Conservation (phyloP, 2,329 filamentous ascomycete genomes). For the Ceratocystis alfenasii region DNA sequence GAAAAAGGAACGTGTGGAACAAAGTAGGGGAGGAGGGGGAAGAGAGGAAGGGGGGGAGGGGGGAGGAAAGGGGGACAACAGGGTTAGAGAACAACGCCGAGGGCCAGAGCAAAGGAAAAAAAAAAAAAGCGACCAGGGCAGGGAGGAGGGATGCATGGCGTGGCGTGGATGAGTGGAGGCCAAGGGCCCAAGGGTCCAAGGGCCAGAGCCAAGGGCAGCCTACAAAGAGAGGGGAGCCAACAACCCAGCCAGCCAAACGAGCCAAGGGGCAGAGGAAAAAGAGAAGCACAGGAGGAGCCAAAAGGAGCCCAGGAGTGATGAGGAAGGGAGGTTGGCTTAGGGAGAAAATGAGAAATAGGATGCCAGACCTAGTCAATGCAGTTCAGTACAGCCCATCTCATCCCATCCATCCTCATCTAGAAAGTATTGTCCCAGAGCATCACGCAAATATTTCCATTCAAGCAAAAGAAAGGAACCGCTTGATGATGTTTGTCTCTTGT, state of each 20-base stretch:
- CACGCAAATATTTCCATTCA: neutral
- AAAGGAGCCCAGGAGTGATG: neutral
- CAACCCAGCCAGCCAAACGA: constrained; percentile 5
- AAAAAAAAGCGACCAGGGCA: constrained; percentile 12
- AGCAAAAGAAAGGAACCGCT: too few species aligned
- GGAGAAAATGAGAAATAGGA: constrained; percentile 20
- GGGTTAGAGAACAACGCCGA: neutral
- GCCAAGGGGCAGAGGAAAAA: constrained; percentile 9
- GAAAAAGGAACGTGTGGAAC: too few species aligned
- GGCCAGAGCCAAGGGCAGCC: constrained; percentile 8
- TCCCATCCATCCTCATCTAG: neutral
- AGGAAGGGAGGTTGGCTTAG: constrained; percentile 20
- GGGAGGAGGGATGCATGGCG: constrained; percentile 9
- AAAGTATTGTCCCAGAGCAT: too few species aligned
- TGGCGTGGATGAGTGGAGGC: constrained; percentile 8
- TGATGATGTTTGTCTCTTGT: too few species aligned
- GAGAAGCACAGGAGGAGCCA: neutral
- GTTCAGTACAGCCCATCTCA: neutral
- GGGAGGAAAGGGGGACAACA: too few species aligned
- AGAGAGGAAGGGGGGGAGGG: too few species aligned
- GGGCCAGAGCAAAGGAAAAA: constrained; percentile 6
- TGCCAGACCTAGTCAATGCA: constrained; percentile 15
- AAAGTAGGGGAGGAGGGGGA: too few species aligned
- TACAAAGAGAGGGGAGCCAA: too few species aligned
- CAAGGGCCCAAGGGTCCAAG: constrained; percentile 12